phyloP scores from a whole-genome alignment of 2,329 filamentous ascomycete species.

The Colletotrichum sp. region DNA sequence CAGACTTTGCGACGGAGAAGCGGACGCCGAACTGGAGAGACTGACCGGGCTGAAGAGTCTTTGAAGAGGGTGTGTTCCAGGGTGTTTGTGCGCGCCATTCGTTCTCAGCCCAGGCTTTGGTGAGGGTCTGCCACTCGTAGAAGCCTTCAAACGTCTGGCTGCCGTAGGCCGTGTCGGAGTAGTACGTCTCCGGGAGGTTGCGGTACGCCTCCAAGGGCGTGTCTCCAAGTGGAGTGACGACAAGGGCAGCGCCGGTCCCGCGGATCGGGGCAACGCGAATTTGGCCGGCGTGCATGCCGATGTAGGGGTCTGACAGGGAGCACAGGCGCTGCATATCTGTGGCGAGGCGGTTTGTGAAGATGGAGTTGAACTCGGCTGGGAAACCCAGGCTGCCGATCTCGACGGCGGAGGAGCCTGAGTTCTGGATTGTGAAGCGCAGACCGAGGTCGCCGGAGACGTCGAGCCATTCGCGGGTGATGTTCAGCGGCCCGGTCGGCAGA shows the following conservation, averaged over 20 bases:
- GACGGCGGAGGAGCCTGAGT: slow-evolving; percentile 41
- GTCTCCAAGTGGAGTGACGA: slow-evolving; percentile 56
- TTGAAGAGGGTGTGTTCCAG: slow-evolving; percentile 60
- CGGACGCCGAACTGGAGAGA: slow-evolving; percentile 53
- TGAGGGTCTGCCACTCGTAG: slow-evolving; percentile 64
- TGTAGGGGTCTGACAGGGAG: slow-evolving; percentile 62
- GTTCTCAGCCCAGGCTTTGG: slow-evolving; percentile 58
- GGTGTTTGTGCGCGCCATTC: slow-evolving; percentile 55
- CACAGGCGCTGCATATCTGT: slow-evolving; percentile 54
- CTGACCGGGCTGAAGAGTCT: slow-evolving; percentile 47
- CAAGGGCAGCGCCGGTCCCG: slow-evolving; percentile 56
- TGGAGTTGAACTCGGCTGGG: slow-evolving; percentile 66
- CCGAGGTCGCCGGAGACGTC: slow-evolving; percentile 53
- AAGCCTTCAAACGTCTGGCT: slow-evolving; percentile 65
- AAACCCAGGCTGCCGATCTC: slow-evolving; percentile 64
- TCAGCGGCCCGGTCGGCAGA: slow-evolving; percentile 42
- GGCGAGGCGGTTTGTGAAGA: slow-evolving; percentile 58
- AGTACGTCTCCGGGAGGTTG: slow-evolving; percentile 51
- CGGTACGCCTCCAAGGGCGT: slow-evolving; percentile 58
- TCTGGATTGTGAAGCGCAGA: slow-evolving; percentile 56
- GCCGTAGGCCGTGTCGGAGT: slow-evolving; percentile 46
- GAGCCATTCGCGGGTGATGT: slow-evolving; percentile 58
- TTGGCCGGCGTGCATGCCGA: slow-evolving; percentile 63
- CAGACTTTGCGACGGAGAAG: slow-evolving; percentile 50
- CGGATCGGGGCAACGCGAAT: slow-evolving; percentile 55